Conservation (phyloP, 2,329 filamentous ascomycete genomes). For the Triangularia verruculosa region DNA sequence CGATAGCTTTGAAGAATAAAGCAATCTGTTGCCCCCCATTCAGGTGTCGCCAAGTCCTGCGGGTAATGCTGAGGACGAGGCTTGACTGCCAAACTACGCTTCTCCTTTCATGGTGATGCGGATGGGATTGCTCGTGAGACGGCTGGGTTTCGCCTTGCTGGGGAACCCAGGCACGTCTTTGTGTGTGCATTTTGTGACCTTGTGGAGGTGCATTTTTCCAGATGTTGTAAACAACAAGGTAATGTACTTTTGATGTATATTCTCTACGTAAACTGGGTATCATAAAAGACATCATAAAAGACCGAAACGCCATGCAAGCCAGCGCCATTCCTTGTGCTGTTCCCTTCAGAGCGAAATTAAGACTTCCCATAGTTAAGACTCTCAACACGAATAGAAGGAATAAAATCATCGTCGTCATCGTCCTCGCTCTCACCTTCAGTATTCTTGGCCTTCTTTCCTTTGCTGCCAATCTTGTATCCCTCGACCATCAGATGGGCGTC, state of each 20-base stretch:
- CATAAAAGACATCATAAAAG: background rate
- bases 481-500: slow-evolving; percentile 48
- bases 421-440: slow-evolving; percentile 19
- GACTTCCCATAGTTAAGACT: background rate
- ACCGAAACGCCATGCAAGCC: background rate
- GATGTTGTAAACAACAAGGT: background rate
- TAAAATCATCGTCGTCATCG: slow-evolving; percentile 19
- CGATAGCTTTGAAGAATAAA: slow-evolving; percentile 37
- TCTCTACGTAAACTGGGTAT: background rate
- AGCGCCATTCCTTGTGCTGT: background rate
- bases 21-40: slow-evolving; percentile 54
- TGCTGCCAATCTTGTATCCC: slow-evolving; percentile 46
- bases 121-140: slow-evolving; percentile 10
- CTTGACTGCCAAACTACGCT: slow-evolving; percentile 78
- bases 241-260: background rate
- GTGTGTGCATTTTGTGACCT: background rate
- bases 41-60: slow-evolving; percentile 89
- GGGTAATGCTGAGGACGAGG: slow-evolving; percentile 62
- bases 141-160: background rate
- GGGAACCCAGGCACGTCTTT: background rate
- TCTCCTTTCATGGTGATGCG: slow-evolving; percentile 19
- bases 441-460: slow-evolving; percentile 20
- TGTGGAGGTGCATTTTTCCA: background rate
- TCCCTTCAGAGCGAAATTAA: background rate
- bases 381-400: slow-evolving; percentile 19